These are phyloP conservation scores for Hypoxylon crocopeplum DNA, from an alignment of 495 filamentous ascomycete species.

Conservation along the genomic window DNA sequence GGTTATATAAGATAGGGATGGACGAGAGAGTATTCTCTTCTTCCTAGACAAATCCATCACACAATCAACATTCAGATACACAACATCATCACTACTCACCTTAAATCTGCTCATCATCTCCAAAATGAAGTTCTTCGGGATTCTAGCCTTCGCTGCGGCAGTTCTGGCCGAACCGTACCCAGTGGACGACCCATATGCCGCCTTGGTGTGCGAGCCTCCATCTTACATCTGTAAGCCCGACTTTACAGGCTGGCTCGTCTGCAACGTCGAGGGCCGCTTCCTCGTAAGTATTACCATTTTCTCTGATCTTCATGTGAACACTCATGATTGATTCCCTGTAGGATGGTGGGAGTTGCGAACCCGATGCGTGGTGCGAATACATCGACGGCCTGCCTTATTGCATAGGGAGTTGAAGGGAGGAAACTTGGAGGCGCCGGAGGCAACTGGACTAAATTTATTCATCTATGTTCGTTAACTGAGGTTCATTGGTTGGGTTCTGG, in stretches of 20 bases:
- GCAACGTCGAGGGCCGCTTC: conserved; percentile 47
- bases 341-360: conserved; percentile 33
- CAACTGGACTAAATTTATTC: not conserved
- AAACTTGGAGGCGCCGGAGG: not conserved
- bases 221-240: conserved; percentile 37
- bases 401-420: not conserved
- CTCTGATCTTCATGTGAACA: not conserved
- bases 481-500: too few species aligned
- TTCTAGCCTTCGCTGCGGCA: conserved; percentile 15
- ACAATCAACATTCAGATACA: not conserved
- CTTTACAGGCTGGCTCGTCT: conserved; percentile 40
- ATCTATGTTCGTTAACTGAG: too few species aligned
- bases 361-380: conserved; percentile 27
- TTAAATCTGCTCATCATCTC: not conserved
- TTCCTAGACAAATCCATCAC: not conserved
- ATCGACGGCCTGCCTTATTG: conserved; percentile 41
- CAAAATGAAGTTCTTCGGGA: conserved; percentile 25
- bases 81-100: not conserved
- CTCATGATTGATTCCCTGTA: conserved; percentile 20
- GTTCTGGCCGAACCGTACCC: conserved; percentile 16
- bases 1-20: conserved; percentile 11
- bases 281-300: conserved; percentile 37
- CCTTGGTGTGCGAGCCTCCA: conserved; percentile 23
- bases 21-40: not conserved
- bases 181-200: not conserved